These are phyloP conservation scores for Nepenthes gracilis DNA, from an alignment of 148 eudicot genomes.

Conservation along the genomic window DNA sequence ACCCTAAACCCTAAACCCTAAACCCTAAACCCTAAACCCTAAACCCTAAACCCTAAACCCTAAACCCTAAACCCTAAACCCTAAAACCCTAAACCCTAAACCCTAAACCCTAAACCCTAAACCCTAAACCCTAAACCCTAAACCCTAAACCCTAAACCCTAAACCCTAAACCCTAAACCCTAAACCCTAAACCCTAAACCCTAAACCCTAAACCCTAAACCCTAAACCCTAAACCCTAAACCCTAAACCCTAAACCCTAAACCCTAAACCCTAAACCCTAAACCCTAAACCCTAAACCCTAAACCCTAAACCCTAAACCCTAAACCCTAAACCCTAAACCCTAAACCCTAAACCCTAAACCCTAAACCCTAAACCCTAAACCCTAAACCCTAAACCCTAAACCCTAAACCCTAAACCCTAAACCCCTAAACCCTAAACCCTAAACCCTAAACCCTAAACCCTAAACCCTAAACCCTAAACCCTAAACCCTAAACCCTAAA, in stretches of 20 bases:
- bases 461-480: slow-evolving; percentile 2
- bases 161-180: slow-evolving; percentile 6
- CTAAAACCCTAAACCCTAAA: slow-evolving; percentile 1
- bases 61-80: slow-evolving; percentile 6
- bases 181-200: slow-evolving; percentile 8
- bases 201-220: slow-evolving; percentile 8
- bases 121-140: slow-evolving; percentile 11
- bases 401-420: slow-evolving; percentile 8
- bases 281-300: slow-evolving; percentile 1
- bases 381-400: slow-evolving; percentile 8
- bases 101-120: slow-evolving; percentile 11
- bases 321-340: slow-evolving; percentile 8
- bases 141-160: slow-evolving; percentile 7
- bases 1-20: slow-evolving; percentile 4
- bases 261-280: slow-evolving; percentile 1
- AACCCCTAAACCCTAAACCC: slow-evolving; percentile 5
- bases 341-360: slow-evolving; percentile 10
- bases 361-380: slow-evolving; percentile 11
- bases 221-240: slow-evolving; percentile 6
- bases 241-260: slow-evolving; percentile 2
- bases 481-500: slow-evolving; percentile 1
- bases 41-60: slow-evolving; percentile 3
- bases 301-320: slow-evolving; percentile 8
- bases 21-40: neutral
- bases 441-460: slow-evolving; percentile 6